Evolutionary conservation across 2,329 filamentous ascomycete genomes (phyloP).

Genomic region (Ceratocystis cubensis): DNA sequence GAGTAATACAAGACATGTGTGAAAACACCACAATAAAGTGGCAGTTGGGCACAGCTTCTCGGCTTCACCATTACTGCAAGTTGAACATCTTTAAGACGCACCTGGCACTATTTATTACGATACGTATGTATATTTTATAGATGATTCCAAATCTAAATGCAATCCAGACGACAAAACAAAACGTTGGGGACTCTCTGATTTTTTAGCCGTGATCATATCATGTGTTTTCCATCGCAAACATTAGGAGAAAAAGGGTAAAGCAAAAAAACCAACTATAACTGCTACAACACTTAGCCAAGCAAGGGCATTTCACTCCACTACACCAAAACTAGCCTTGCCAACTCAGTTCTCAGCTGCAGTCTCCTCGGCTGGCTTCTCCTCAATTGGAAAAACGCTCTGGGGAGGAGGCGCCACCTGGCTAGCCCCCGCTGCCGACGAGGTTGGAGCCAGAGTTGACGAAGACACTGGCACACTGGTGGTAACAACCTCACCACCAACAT

Average conservation of each 20-base stretch:
- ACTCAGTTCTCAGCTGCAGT: not conserved
- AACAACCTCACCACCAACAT: conserved; percentile 29
- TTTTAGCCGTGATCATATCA: conserved; percentile 4
- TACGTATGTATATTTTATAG: not conserved
- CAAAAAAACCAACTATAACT: conserved; percentile 4
- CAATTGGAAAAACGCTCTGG: conserved; percentile 11
- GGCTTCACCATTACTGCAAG: not conserved
- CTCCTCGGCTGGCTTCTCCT: conserved; percentile 19
- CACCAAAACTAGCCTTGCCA: not conserved
- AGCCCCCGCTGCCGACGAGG: not conserved
- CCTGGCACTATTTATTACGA: not conserved
- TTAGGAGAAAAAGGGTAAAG: not conserved
- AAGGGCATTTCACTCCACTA: not conserved
- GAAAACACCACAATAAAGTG: too few species aligned
- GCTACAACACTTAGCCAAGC: not conserved
- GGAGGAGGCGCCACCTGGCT: not conserved
- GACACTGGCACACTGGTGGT: conserved; percentile 18
- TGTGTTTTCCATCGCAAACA: not conserved
- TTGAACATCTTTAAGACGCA: not conserved
- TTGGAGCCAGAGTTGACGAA: conserved; percentile 12
- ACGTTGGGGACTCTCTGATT: not conserved
- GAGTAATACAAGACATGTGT: too few species aligned
- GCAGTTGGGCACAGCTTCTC: too few species aligned
- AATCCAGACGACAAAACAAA: not conserved
- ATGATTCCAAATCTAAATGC: not conserved